Conservation (phyloP, 108 stramenopile species). For the Epithemia pelagica region DNA sequence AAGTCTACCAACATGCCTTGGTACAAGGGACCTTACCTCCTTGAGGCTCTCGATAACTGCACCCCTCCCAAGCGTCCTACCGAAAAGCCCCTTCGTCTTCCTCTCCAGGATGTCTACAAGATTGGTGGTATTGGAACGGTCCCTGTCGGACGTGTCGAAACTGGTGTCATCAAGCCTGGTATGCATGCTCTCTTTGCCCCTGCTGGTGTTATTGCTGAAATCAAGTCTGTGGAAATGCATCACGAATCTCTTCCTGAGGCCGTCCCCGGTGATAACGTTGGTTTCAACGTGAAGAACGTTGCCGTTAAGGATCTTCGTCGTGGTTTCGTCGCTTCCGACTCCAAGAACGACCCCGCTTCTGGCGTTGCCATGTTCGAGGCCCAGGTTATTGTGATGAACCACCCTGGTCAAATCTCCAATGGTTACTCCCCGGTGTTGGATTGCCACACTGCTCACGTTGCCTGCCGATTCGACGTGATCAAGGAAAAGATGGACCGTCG, state of each 20-base stretch:
- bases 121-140: constrained; percentile 93
- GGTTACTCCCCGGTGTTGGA: constrained; percentile 93
- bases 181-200: constrained; percentile 85
- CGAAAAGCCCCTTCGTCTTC: constrained; percentile 94
- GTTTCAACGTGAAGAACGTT: constrained; percentile 91
- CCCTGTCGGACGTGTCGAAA: constrained; percentile 93
- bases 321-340: constrained; percentile 86
- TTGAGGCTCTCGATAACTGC: constrained; percentile 88
- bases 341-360: constrained; percentile 56
- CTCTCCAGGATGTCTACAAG: constrained; percentile 94
- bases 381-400: constrained; percentile 94
- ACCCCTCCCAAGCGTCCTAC: constrained; percentile 81
- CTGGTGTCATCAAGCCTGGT: constrained; percentile 88
- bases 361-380: constrained; percentile 65
- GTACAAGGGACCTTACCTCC: constrained; percentile 90
- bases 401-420: constrained; percentile 87
- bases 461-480: constrained; percentile 81
- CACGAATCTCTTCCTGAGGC: constrained; percentile 83
- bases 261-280: constrained; percentile 89
- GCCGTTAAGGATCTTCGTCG: constrained; percentile 85
- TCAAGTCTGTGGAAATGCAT: constrained; percentile 94
- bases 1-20: constrained; percentile 86
- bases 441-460: constrained; percentile 93
- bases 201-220: constrained; percentile 60
- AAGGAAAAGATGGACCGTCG: constrained; percentile 90